Percentiles rank a stretch among this genome's conserved stretches.
Evolutionary conservation across 2,329 filamentous ascomycete genomes (phyloP).

Genomic region (Rasamsonia emersonii): DNA sequence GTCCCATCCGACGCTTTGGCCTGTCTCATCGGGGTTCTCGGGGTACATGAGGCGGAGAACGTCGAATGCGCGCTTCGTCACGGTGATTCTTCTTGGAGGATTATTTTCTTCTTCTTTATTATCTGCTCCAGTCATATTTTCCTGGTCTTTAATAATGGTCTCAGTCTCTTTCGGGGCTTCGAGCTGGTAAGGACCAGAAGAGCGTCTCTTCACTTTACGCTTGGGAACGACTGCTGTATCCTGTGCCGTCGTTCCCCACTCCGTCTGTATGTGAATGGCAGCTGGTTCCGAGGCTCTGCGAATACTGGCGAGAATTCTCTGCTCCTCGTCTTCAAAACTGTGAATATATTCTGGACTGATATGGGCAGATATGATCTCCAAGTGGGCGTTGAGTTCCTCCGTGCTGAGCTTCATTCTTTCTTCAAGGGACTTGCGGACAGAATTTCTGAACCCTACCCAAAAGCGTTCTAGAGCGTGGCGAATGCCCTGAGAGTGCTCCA

Average conservation of each 20-base stretch:
- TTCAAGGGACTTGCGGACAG: not conserved
- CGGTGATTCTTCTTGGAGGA: no score
- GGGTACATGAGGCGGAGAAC: not conserved
- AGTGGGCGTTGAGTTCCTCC: not conserved
- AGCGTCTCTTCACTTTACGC: not conserved
- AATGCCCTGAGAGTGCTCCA: not conserved
- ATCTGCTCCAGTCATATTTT: not conserved
- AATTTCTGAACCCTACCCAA: not conserved
- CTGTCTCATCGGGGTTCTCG: not conserved
- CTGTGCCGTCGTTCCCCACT: not conserved
- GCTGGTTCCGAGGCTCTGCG: not conserved
- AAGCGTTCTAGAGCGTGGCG: not conserved
- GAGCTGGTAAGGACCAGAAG: no score
- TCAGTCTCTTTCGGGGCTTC: no score
- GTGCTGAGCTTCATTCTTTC: not conserved
- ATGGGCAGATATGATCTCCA: not conserved
- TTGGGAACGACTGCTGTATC: not conserved
- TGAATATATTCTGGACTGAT: not conserved
- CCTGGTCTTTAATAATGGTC: not conserved
- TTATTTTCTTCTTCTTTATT: not conserved
- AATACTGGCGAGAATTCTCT: not conserved
- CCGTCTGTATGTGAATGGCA: not conserved
- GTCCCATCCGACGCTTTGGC: not conserved
- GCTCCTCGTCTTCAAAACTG: not conserved
- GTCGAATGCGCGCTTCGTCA: not conserved